Conservation (phyloP, 2,329 filamentous ascomycete genomes). For the Zymoseptoria brevis region DNA sequence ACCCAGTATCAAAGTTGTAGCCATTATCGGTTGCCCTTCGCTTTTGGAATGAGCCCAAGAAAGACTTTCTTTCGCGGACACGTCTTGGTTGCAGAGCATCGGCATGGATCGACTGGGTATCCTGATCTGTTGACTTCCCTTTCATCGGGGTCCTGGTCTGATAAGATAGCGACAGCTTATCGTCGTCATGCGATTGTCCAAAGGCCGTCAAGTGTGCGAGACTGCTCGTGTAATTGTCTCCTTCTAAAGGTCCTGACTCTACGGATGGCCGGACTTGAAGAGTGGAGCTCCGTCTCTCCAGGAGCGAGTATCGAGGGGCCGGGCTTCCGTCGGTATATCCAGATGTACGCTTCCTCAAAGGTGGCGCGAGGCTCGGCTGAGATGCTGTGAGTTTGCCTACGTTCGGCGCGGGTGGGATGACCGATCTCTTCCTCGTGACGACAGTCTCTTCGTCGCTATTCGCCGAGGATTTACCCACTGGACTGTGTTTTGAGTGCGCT, state of each 20-base stretch:
- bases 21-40: conserved; percentile 18
- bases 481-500: not conserved
- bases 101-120: conserved; percentile 26
- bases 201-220: conserved; percentile 6
- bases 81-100: conserved; percentile 28
- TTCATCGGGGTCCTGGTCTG: too few species aligned
- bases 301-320: conserved; percentile 14
- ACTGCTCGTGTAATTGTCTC: conserved; percentile 8
- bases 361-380: conserved; percentile 5
- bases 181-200: not conserved
- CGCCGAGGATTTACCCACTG: not conserved
- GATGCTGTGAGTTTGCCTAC: not conserved
- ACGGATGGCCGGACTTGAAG: conserved; percentile 10
- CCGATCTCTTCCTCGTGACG: conserved; percentile 17
- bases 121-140: not conserved
- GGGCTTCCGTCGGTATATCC: conserved; percentile 20
- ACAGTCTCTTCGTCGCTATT: conserved; percentile 12
- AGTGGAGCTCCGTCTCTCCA: conserved; percentile 7
- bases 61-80: conserved; percentile 36
- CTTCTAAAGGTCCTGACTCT: not conserved
- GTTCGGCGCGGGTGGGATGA: conserved; percentile 13
- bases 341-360: conserved; percentile 12
- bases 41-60: conserved; percentile 40
- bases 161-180: not conserved
- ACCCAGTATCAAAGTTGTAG: conserved; percentile 21